These are phyloP conservation scores for Fusarium sp. DNA, from an alignment of 2,329 filamentous ascomycete species.

Conservation along the genomic window DNA sequence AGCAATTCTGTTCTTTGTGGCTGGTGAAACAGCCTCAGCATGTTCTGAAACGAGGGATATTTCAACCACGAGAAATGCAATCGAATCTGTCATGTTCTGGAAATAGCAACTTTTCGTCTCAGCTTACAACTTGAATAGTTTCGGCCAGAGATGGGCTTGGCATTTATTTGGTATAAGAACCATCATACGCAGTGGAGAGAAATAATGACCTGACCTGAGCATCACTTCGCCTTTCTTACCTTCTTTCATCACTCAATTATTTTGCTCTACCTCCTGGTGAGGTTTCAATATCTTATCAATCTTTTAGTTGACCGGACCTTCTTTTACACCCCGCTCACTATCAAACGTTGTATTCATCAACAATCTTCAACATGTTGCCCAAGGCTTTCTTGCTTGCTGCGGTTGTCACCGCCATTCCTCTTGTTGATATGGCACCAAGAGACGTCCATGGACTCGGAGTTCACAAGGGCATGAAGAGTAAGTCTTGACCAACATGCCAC, in stretches of 20 bases:
- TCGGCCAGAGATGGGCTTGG: slow-evolving; percentile 1
- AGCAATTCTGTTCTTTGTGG: no score
- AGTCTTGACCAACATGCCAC: neutral
- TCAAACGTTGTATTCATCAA: neutral
- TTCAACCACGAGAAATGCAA: neutral
- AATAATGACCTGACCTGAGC: slow-evolving; percentile 4
- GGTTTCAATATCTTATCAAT: neutral
- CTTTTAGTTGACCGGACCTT: slow-evolving; percentile 9
- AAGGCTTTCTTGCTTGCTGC: slow-evolving; percentile 6
- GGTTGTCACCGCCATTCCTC: slow-evolving; percentile 20
- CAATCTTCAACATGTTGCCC: slow-evolving; percentile 6
- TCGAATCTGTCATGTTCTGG: neutral
- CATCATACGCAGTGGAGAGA: neutral
- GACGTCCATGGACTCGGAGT: slow-evolving; percentile 2
- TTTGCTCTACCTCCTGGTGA: slow-evolving; percentile 23
- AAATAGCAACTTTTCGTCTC: neutral
- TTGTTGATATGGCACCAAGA: slow-evolving; percentile 26
- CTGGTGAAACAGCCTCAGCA: slow-evolving; percentile 11
- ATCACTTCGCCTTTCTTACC: neutral
- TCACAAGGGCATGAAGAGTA: slow-evolving; percentile 18
- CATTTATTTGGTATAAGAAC: slow-evolving; percentile 14
- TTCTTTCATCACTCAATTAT: slow-evolving; percentile 1
- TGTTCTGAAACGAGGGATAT: no score
- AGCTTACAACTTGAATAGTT: slow-evolving; percentile 3
- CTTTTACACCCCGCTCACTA: slow-evolving; percentile 1